Evolutionary conservation across 2,329 filamentous ascomycete species (phyloP).

Genomic region (Cercospora janseana): DNA sequence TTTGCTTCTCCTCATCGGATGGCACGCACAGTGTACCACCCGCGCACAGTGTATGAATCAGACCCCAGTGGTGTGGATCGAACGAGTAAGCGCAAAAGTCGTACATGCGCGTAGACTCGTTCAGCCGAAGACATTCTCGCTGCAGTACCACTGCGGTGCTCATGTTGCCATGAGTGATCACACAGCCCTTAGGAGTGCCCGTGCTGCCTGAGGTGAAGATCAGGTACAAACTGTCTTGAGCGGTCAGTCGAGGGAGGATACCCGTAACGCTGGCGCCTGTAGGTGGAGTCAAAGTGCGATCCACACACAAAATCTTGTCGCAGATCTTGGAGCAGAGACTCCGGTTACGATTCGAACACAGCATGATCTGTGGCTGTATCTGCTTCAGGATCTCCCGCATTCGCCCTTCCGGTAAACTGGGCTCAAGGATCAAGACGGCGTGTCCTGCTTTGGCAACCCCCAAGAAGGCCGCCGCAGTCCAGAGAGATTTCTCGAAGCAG

Average conservation of each 20-base stretch:
- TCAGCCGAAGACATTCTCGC: neutral
- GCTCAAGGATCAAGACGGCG: constrained; percentile 27
- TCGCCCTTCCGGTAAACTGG: constrained; percentile 26
- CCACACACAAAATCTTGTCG: neutral
- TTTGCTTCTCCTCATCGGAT: constrained; percentile 21
- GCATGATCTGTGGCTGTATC: constrained; percentile 24
- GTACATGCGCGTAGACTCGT: constrained; percentile 17
- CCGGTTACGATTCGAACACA: constrained; percentile 2
- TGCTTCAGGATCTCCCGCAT: constrained; percentile 32
- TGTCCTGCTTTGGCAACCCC: constrained; percentile 35
- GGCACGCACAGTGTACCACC: constrained; percentile 29
- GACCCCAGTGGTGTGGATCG: constrained; percentile 18
- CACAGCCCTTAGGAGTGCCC: constrained; percentile 18
- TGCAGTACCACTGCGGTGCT: constrained; percentile 8
- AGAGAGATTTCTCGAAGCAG: constrained; percentile 35
- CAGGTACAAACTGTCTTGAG: constrained; percentile 13
- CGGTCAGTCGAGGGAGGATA: constrained; percentile 6
- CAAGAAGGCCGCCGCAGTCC: constrained; percentile 30
- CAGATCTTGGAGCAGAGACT: neutral
- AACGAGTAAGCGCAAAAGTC: constrained; percentile 30
- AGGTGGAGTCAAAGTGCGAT: neutral
- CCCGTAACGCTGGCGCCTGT: neutral
- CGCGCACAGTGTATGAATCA: constrained; percentile 14
- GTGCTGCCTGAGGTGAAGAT: constrained; percentile 54
- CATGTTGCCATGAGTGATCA: constrained; percentile 17